A percentile compares a stretch with the other conserved stretches of the same genome.
Conservation (phyloP, 2,329 filamentous ascomycete genomes). For the Fonsecaea nubica region DNA sequence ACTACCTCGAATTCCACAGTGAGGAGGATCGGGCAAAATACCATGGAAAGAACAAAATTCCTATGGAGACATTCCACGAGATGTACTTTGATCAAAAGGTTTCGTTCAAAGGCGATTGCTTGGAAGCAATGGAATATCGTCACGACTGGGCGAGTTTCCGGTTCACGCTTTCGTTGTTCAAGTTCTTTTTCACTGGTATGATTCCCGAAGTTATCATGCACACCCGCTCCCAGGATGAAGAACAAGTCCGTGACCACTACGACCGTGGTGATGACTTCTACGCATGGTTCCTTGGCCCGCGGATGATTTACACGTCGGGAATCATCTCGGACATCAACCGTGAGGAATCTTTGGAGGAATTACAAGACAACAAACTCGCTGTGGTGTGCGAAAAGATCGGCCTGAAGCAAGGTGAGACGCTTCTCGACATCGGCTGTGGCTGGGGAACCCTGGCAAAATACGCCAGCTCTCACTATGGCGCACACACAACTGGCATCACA, state of each 20-base stretch:
- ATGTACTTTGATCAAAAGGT: slow-evolving; percentile 97
- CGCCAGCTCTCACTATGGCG: slow-evolving; percentile 89
- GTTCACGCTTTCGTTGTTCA: slow-evolving; percentile 85
- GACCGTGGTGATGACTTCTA: slow-evolving; percentile 99
- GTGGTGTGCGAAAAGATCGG: slow-evolving; percentile 96
- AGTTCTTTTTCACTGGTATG: slow-evolving; percentile 86
- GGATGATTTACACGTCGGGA: slow-evolving; percentile 98
- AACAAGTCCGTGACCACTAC: slow-evolving; percentile 92
- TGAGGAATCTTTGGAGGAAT: slow-evolving; percentile 90
- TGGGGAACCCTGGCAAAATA: slow-evolving; percentile 97
- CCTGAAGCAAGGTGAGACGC: slow-evolving; percentile 76
- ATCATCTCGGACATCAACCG: slow-evolving; percentile 85
- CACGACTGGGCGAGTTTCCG: slow-evolving; percentile 97
- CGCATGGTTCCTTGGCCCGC: slow-evolving; percentile 95
- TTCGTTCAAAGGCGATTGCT: slow-evolving; percentile 90
- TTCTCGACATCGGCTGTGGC: slow-evolving; percentile 96
- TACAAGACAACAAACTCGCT: slow-evolving; percentile 97
- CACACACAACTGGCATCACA: slow-evolving; percentile 84
- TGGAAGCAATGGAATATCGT: slow-evolving; percentile 89
- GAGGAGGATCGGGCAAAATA: slow-evolving; percentile 56
- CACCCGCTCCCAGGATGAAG: slow-evolving; percentile 90
- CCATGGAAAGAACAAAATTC: slow-evolving; percentile 60
- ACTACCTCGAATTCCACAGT: slow-evolving; percentile 69
- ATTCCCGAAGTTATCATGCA: slow-evolving; percentile 92
- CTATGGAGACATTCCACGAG: slow-evolving; percentile 93